phyloP scores from a whole-genome alignment of 371 early-diverging fungal species.

The Blakeslea trispora region DNA sequence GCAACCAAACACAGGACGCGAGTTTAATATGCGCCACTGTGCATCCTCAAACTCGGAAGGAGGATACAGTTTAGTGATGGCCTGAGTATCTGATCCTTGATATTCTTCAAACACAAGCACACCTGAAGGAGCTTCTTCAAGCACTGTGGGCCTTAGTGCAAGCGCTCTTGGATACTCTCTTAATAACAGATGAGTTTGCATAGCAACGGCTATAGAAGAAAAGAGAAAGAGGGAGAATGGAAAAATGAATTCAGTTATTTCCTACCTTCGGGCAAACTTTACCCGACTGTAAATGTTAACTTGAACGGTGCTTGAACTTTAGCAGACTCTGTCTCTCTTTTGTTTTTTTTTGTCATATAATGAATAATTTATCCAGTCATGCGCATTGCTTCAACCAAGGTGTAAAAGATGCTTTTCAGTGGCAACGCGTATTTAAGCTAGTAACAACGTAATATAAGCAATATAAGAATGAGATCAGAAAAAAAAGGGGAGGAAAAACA shows the following conservation, averaged over 20 bases:
- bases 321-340: constrained; percentile 5
- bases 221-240: constrained; percentile 10
- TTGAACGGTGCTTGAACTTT: background rate
- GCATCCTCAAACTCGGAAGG: constrained; percentile 52
- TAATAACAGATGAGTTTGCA: constrained; percentile 51
- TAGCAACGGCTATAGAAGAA: constrained; percentile 8
- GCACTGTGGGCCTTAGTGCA: constrained; percentile 49
- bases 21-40: constrained; percentile 51
- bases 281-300: too few species aligned
- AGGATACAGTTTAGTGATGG: constrained; percentile 47
- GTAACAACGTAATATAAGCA: constrained; percentile 30
- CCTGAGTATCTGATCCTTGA: constrained; percentile 29
- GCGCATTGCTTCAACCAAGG: constrained; percentile 16
- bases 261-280: too few species aligned
- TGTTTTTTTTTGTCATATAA: constrained; percentile 23
- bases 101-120: constrained; percentile 50
- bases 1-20: constrained; percentile 71
- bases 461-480: background rate
- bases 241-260: too few species aligned
- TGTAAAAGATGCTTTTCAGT: constrained; percentile 35
- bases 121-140: constrained; percentile 50
- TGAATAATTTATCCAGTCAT: constrained; percentile 19
- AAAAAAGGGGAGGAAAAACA: too few species aligned
- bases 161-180: constrained; percentile 54
- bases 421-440: constrained; percentile 32